Percentiles rank a stretch among this genome's conserved stretches.
These are phyloP conservation scores for Xylaria grammica DNA, from an alignment of 495 filamentous ascomycete species.

Conservation along the genomic window DNA sequence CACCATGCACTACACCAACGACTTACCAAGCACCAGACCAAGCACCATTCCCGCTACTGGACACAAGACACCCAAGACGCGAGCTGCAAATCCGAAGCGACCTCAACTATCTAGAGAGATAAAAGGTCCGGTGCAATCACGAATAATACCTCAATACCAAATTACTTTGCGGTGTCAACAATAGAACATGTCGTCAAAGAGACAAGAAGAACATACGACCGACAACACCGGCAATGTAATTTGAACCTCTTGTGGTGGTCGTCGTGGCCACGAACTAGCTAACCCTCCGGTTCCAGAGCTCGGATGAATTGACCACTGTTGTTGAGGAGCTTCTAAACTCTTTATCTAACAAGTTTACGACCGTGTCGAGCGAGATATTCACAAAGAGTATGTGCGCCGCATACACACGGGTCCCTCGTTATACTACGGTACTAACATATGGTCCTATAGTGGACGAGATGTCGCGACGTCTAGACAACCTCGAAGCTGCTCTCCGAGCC, in stretches of 20 bases:
- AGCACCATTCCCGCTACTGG: no score
- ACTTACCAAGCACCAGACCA: no score
- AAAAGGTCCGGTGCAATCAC: no score
- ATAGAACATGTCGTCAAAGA: no score
- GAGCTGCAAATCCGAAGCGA: no score
- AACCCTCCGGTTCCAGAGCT: slow-evolving; percentile 29
- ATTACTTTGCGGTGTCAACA: no score
- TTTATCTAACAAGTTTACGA: slow-evolving; percentile 81
- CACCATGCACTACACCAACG: not conserved
- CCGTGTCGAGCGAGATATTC: slow-evolving; percentile 82
- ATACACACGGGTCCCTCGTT: not conserved
- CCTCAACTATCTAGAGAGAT: no score
- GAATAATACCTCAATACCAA: no score
- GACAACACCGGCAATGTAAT: slow-evolving; percentile 42
- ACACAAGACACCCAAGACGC: no score
- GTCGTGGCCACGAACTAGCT: slow-evolving; percentile 12
- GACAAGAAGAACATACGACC: slow-evolving; percentile 25
- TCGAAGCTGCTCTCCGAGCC: slow-evolving; percentile 74
- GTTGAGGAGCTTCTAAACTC: slow-evolving; percentile 87
- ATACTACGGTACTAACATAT: slow-evolving; percentile 15
- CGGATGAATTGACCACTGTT: slow-evolving; percentile 68
- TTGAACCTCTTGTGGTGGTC: no score
- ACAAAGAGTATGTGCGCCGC: slow-evolving; percentile 71
- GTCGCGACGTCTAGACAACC: slow-evolving; percentile 83
- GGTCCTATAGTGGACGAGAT: slow-evolving; percentile 84